Conservation (phyloP, 345 rosid species). For the Viola odorata region DNA sequence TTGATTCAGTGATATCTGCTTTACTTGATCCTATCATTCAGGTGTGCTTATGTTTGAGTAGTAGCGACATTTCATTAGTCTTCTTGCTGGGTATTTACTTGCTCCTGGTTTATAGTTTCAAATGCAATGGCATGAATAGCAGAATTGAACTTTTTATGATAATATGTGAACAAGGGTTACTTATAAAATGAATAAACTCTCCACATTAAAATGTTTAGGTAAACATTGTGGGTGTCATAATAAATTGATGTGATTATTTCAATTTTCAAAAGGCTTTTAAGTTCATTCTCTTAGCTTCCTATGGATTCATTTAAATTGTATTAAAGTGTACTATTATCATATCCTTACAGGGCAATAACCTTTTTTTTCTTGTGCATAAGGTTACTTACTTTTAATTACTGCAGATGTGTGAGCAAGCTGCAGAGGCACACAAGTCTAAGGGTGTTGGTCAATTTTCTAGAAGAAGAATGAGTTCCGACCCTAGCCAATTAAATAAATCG, state of each 20-base stretch:
- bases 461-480: slow-evolving; percentile 67
- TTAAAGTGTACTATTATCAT: too few relatives aligned
- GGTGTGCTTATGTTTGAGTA: slow-evolving; percentile 38
- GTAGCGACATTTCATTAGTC: not conserved
- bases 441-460: slow-evolving; percentile 51
- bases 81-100: not conserved
- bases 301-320: too few relatives aligned
- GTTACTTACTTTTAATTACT: slow-evolving; percentile 10
- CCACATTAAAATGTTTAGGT: too few relatives aligned
- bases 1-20: slow-evolving; percentile 80
- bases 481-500: slow-evolving; percentile 55
- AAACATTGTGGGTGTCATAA: too few relatives aligned
- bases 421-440: slow-evolving; percentile 89
- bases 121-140: not conserved
- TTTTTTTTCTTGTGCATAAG: not conserved
- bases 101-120: not conserved
- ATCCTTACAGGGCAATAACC: not conserved
- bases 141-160: not conserved
- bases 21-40: slow-evolving; percentile 90
- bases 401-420: slow-evolving; percentile 98
- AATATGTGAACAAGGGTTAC: too few relatives aligned
- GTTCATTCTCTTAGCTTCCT: too few relatives aligned
- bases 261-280: too few relatives aligned
- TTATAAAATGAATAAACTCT: too few relatives aligned
- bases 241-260: too few relatives aligned